Percentiles rank a stretch among this genome's conserved stretches.
These are phyloP conservation scores for Verticillium albo-atrum DNA, from an alignment of 2,329 filamentous ascomycete genomes.

Conservation along the genomic window DNA sequence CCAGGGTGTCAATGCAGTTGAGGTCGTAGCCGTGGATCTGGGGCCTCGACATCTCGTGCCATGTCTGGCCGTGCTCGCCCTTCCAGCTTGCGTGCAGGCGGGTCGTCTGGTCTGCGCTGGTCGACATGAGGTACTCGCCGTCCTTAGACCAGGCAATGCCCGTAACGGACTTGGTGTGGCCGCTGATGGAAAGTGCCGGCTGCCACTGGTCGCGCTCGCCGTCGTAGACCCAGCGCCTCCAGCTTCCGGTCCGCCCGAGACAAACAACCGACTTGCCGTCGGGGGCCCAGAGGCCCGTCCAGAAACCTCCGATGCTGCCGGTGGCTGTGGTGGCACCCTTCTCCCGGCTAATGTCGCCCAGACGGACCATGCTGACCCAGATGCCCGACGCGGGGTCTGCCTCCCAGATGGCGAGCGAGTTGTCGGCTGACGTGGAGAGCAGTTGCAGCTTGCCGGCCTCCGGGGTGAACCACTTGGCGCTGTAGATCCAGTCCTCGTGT, in stretches of 20 bases:
- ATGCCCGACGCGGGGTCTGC: conserved; percentile 78
- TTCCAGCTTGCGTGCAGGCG: conserved; percentile 80
- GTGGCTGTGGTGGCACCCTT: conserved; percentile 97
- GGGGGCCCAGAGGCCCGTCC: conserved; percentile 90
- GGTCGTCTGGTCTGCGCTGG: conserved; percentile 88
- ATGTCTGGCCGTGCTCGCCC: conserved; percentile 48
- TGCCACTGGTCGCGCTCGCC: conserved; percentile 62
- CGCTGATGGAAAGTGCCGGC: conserved; percentile 72
- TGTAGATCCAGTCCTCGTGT: conserved; percentile 98
- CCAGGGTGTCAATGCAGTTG: conserved; percentile 83
- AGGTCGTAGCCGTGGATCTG: conserved; percentile 98
- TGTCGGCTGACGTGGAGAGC: conserved; percentile 89
- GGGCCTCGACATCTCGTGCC: conserved; percentile 93
- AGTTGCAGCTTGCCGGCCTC: conserved; percentile 58
- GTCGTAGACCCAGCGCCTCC: conserved; percentile 77
- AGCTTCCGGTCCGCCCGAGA: conserved; percentile 86
- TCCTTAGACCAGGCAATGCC: conserved; percentile 79
- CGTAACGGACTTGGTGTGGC: conserved; percentile 78
- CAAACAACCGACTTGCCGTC: conserved; percentile 71
- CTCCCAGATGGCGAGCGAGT: conserved; percentile 91
- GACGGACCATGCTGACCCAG: conserved; percentile 79
- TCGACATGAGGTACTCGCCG: conserved; percentile 83
- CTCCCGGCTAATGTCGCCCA: conserved; percentile 90
- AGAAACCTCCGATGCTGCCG: conserved; percentile 92
- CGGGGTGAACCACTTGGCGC: conserved; percentile 65